A percentile compares a stretch with the other conserved stretches of the same genome.
Conservation (phyloP, 495 filamentous ascomycete genomes). For the Stereocaulon alpinum region DNA sequence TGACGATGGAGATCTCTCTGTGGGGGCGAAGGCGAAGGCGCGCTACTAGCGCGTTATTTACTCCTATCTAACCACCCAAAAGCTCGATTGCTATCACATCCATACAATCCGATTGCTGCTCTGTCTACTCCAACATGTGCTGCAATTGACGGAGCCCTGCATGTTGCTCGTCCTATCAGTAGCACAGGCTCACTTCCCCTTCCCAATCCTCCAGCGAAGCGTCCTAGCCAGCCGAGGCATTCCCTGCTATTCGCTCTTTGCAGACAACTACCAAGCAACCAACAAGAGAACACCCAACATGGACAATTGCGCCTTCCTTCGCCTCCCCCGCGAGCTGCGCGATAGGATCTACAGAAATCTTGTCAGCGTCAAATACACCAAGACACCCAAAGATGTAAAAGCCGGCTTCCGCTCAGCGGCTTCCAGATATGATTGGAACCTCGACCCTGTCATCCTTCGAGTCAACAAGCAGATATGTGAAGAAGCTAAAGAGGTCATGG, state of each 20-base stretch:
- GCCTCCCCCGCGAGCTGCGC: conserved; percentile 9
- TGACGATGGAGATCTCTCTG: too few species aligned
- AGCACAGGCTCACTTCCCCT: not conserved
- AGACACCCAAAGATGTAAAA: conserved; percentile 4
- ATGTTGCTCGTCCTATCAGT: not conserved
- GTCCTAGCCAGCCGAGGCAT: not conserved
- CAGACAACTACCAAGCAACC: not conserved
- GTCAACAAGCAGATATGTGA: conserved; percentile 1
- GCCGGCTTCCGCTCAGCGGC: not conserved
- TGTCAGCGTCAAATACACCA: conserved; percentile 5
- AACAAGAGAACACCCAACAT: not conserved
- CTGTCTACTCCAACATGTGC: not conserved
- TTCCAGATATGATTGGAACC: conserved; percentile 4
- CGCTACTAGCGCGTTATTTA: conserved; percentile 4
- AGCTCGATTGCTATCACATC: too few species aligned
- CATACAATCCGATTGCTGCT: too few species aligned
- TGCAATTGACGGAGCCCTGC: not conserved
- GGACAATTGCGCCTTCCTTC: conserved; percentile 6
- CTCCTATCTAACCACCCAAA: not conserved
- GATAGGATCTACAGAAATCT: conserved; percentile 1
- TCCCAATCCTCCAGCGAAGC: not conserved
- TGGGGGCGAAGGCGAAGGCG: not conserved
- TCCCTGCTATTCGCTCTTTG: not conserved
- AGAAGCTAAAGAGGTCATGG: conserved; percentile 4
- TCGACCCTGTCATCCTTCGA: conserved; percentile 4